These are phyloP conservation scores for Agarophyton chilense DNA, from an alignment of 23 red algal genomes.

Conservation along the genomic window DNA sequence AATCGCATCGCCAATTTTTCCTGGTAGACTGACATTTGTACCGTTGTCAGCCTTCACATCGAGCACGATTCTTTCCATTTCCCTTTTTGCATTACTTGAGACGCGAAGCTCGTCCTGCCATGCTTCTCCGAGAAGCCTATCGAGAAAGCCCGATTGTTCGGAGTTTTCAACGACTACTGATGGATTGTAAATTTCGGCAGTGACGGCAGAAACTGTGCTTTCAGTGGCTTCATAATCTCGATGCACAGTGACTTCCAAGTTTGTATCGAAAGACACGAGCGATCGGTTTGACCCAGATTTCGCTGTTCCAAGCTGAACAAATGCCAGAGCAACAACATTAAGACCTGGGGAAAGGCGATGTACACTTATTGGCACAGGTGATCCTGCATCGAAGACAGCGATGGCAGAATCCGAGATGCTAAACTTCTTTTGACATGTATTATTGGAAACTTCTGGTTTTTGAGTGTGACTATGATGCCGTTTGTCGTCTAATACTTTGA, in stretches of 20 bases:
- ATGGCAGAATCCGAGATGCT: slow-evolving; percentile 28
- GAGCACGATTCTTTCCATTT: neutral
- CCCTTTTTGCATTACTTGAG: neutral
- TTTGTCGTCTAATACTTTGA: neutral
- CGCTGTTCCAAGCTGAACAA: slow-evolving; percentile 10
- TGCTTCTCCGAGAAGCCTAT: neutral
- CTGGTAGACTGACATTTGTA: neutral
- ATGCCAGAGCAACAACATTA: slow-evolving; percentile 16
- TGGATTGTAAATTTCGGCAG: neutral
- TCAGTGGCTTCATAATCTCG: neutral
- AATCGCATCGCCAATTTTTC: neutral
- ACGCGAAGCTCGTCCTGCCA: neutral
- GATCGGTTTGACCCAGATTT: neutral
- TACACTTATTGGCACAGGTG: slow-evolving; percentile 39
- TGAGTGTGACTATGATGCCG: neutral
- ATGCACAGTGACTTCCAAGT: slow-evolving; percentile 15
- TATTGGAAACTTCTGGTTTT: neutral
- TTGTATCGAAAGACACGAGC: slow-evolving; percentile 46
- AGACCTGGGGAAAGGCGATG: slow-evolving; percentile 32
- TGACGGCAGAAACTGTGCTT: slow-evolving; percentile 25
- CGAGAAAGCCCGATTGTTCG: neutral
- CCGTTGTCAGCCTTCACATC: neutral
- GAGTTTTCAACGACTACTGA: neutral
- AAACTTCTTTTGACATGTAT: neutral
- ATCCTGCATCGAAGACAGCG: slow-evolving; percentile 38